Base-by-base conservation (phyloP, 73 alveolate genomes). In the Paramecium caudatum region DNA sequence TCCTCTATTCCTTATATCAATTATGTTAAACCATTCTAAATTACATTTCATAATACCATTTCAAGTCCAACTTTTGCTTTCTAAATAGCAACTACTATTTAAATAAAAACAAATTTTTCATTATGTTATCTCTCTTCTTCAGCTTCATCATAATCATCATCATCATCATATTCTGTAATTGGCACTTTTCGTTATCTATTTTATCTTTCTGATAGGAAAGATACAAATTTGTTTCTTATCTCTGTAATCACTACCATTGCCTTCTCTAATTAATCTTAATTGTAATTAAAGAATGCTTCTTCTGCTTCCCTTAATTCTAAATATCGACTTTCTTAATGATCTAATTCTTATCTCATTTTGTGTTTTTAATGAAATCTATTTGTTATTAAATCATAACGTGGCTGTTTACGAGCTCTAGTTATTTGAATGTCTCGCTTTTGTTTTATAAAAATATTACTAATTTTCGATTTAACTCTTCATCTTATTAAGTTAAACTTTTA, bases 101-200 rank as follows among this genome's bases (percentile, higher is more conserved):
- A 43, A 0, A 74, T 74, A 25, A 74, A 74, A 3, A 41, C 88
- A 41, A 21, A 74, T 12, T 74, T 74, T 6, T 74, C 88, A 74
- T 74, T 27, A 15, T 74, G 88, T 74, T 74, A 43, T 45, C 68
- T 74, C 12, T 74, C 88, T n/a, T 74, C 88, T 12, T 74, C 88
- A 2, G 36, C 88, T 74, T 74, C 88, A 74, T 74, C 68, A 45
- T 74, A 74, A 74, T 74, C 88, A 74, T 74, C 88, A 19, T 74
- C 82, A 41, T 74, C 88, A 37, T 27, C n/a, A 37, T 27, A 36
- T 12, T 39, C 65, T 41, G 68, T 36, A 27, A 27, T 47, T 3
- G 88, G 50, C 9, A 43, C 88, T 25, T 74, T 74, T 45, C 88
- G n/a, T 34, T 74, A 43, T 74, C 88, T 74, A 37, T 74, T 41